These are phyloP conservation scores for Borealophlyctis nickersoniae DNA, from an alignment of 192 early-diverging fungal species.

Conservation along the genomic window DNA sequence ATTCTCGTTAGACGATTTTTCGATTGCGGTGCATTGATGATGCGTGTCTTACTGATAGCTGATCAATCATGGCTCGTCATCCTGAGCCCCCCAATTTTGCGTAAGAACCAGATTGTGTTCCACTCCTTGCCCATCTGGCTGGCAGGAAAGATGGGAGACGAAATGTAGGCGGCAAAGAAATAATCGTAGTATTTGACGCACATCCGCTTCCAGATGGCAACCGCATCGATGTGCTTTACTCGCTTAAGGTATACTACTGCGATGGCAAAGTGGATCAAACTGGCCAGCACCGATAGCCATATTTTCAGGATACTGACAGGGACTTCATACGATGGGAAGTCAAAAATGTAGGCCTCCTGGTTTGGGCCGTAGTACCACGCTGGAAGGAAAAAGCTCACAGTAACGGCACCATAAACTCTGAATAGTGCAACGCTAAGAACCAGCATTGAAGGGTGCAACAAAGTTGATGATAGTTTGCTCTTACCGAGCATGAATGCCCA, in stretches of 20 bases:
- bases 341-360: neutral
- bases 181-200: slow-evolving; percentile 5
- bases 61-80: too few relatives aligned
- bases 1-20: too few relatives aligned
- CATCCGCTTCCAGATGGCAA: too few relatives aligned
- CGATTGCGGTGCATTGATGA: too few relatives aligned
- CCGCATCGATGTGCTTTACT: too few relatives aligned
- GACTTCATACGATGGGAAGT: neutral
- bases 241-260: neutral
- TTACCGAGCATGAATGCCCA: slow-evolving; percentile 8
- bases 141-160: slow-evolving; percentile 3
- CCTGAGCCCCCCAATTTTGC: neutral
- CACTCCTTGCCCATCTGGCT: slow-evolving; percentile 1
- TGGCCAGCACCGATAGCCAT: slow-evolving; percentile 3
- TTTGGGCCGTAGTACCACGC: slow-evolving; percentile 9
- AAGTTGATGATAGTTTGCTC: neutral
- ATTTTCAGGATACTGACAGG: neutral
- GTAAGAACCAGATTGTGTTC: slow-evolving; percentile 5
- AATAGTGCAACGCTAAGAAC: neutral
- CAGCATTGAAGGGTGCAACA: neutral
- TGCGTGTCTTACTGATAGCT: too few relatives aligned
- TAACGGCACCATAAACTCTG: slow-evolving; percentile 4
- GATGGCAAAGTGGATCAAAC: neutral
- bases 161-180: slow-evolving; percentile 2
- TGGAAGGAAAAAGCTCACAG: neutral